Evolutionary conservation across 768 basidiomycete species (phyloP), one percentile per base, ranked within the genome.

Genomic region (Bullera alba): DNA sequence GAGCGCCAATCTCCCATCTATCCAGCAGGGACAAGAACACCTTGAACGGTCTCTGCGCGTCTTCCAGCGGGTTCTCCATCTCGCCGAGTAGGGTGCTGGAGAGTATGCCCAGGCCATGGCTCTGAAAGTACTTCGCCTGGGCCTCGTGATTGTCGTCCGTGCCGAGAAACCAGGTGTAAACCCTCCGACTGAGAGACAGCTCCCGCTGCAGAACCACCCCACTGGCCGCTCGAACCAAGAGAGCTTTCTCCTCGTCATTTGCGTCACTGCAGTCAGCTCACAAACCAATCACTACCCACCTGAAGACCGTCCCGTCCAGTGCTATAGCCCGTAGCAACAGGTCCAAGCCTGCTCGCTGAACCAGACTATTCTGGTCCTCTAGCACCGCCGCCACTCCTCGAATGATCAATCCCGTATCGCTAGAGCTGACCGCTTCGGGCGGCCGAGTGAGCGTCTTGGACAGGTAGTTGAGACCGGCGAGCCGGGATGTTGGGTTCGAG

Each of bases 1-100:
- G 77, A 6, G 79, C 80, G 4, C 93, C 93, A 38, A 97, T 84
- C 70, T 97, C 95, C 87, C 89, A 96, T 71, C 95, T 95, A 72
- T 99, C 95, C 58, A 96, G 76, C 16, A 97, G 72, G 1, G 90
- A 92, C 21, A 97, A 84, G 70, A 95, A 92, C 28, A 97, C 86
- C 73, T 92, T 93, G 79, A 91, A 97, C 0, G 95, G 89, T 22
- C 87, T 76, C 54, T 84, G 83, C 0, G 84, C 76, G 57, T 88
- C 89, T 50, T 83, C 82, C 43, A 36, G 79, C 78, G 2, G 82
- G 82, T 2, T 83, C 83, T n/a, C n/a, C n/a, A 45, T 49, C 38
- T 48, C 49, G 49, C 85, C 86, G 75, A 80, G 82, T 35, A 97
- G 73, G 0, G 89, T 87, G 2, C 76, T 72, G 27, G 76, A 75